phyloP scores from a whole-genome alignment of 2,329 filamentous ascomycete species.

The Pestalotiopsis fici region DNA sequence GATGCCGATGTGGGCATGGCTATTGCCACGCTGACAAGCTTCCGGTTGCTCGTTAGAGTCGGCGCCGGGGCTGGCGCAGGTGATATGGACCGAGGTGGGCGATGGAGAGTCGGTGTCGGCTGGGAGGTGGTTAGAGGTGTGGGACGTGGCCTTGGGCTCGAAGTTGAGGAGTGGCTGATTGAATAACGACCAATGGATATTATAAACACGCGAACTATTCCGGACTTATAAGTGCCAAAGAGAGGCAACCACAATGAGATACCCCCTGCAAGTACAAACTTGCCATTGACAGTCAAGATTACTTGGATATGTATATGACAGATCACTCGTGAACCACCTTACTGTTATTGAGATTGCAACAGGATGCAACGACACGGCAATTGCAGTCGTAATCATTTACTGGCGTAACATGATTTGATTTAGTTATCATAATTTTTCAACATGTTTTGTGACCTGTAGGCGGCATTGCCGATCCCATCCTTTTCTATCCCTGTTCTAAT shows the following conservation, averaged over 20 bases:
- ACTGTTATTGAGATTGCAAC: no score
- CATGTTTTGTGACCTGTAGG: not conserved
- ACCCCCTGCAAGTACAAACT: not conserved
- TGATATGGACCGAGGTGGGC: slow-evolving; percentile 70
- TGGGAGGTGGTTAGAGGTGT: slow-evolving; percentile 76
- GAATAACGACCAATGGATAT: slow-evolving; percentile 45
- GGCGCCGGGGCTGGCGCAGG: slow-evolving; percentile 59
- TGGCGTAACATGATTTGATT: not conserved
- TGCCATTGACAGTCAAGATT: not conserved
- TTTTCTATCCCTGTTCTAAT: not conserved
- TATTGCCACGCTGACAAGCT: slow-evolving; percentile 71
- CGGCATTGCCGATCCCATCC: not conserved
- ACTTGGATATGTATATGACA: no score
- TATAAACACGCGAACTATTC: not conserved
- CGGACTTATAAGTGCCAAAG: not conserved
- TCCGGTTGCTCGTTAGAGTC: slow-evolving; percentile 69
- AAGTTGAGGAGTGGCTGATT: slow-evolving; percentile 75
- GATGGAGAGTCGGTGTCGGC: slow-evolving; percentile 77
- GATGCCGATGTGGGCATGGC: slow-evolving; percentile 63
- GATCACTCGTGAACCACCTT: no score
- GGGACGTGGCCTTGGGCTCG: slow-evolving; percentile 74
- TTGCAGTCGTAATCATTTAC: no score
- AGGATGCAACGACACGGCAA: no score
- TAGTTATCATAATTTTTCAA: not conserved
- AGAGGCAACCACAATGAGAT: not conserved